Evolutionary conservation across 352 stramenopile species (phyloP).

Genomic region (Phytopythium kandeliae): DNA sequence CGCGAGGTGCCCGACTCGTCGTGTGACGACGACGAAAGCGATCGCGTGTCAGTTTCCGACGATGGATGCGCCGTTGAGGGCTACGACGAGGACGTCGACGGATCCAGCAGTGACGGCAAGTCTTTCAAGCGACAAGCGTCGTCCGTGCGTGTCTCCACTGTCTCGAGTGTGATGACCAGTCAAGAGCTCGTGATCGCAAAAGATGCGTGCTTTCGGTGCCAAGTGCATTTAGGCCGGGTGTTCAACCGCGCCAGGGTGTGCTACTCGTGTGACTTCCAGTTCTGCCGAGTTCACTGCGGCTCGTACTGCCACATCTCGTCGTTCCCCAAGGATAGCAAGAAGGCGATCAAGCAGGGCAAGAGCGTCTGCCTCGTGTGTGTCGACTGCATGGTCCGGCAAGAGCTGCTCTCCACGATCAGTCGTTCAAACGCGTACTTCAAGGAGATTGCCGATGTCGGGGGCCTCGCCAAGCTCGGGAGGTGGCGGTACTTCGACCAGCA

Average conservation of each 20-base stretch:
- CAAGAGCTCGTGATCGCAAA: background rate
- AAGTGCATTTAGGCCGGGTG: conserved; percentile 35
- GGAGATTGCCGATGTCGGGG: conserved; percentile 36
- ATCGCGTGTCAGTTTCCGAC: conserved; percentile 2
- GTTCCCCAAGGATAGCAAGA: conserved; percentile 9
- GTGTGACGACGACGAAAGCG: conserved; percentile 14
- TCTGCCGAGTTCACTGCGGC: conserved; percentile 45
- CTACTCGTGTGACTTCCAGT: conserved; percentile 37
- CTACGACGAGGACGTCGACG: background rate
- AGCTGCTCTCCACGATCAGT: conserved; percentile 32
- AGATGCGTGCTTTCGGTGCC: conserved; percentile 32
- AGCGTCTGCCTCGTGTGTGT: conserved; percentile 28
- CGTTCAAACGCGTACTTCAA: conserved; percentile 15
- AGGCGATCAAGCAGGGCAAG: conserved; percentile 1
- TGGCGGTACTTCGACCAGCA: conserved; percentile 52
- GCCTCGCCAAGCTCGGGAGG: conserved; percentile 40
- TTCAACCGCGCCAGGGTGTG: conserved; percentile 42
- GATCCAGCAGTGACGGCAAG: background rate
- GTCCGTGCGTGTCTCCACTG: background rate
- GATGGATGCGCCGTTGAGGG: conserved; percentile 5
- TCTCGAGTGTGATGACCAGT: background rate
- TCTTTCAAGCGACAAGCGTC: conserved; percentile 1
- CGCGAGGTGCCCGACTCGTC: conserved; percentile 13
- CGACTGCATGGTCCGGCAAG: conserved; percentile 50
- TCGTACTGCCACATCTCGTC: conserved; percentile 19